Conservation (phyloP, 352 stramenopile genomes). For the Globisporangium acanthophoron region DNA sequence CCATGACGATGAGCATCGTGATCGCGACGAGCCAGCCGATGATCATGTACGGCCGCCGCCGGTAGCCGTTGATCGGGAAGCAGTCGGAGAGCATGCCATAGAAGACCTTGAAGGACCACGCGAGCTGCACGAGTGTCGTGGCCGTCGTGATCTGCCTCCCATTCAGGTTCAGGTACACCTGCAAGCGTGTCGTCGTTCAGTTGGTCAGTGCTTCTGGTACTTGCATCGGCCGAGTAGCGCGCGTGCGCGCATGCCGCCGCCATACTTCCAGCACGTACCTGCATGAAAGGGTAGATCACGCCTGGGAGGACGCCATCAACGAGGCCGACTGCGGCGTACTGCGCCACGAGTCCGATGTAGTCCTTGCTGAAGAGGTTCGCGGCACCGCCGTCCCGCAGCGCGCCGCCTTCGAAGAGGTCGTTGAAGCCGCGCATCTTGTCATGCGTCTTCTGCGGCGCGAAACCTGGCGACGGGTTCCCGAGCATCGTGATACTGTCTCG, state of each 20-base stretch:
- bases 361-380: slow-evolving; percentile 28
- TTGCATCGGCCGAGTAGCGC: too few relatives aligned
- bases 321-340: slow-evolving; percentile 21
- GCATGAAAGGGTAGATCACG: slow-evolving; percentile 25
- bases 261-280: background rate
- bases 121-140: slow-evolving; percentile 32
- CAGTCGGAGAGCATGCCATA: slow-evolving; percentile 52
- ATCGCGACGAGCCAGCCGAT: slow-evolving; percentile 41
- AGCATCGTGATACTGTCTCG: slow-evolving; percentile 17
- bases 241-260: too few relatives aligned
- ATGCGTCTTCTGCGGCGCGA: slow-evolving; percentile 9
- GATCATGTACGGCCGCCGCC: slow-evolving; percentile 47
- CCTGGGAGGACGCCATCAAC: slow-evolving; percentile 16
- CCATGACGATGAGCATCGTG: slow-evolving; percentile 39
- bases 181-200: too few relatives aligned
- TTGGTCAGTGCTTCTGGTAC: too few relatives aligned
- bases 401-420: slow-evolving; percentile 28
- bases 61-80: slow-evolving; percentile 45
- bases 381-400: slow-evolving; percentile 31
- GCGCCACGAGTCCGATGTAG: slow-evolving; percentile 21
- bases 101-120: slow-evolving; percentile 55
- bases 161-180: slow-evolving; percentile 27
- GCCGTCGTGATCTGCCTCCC: slow-evolving; percentile 29
- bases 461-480: background rate
- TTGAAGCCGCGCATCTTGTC: slow-evolving; percentile 10